Base-by-base conservation (phyloP, 192 early-diverging fungal genomes). In the Entomortierella parvispora region DNA sequence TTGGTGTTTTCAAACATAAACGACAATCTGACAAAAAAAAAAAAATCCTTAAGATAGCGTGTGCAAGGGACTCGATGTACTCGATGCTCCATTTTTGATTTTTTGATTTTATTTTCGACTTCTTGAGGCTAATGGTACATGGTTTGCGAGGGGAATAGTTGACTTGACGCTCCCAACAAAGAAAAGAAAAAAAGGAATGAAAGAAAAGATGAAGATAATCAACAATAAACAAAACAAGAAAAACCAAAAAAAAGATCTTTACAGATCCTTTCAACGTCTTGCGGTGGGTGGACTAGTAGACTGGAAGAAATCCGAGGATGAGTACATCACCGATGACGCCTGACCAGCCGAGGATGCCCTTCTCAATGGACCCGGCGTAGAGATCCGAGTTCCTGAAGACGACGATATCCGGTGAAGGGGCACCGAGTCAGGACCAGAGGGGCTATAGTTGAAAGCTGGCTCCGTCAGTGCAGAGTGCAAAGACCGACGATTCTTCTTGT, bases 371-470 rank as follows among this genome's bases (percentile, higher is more conserved):
- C 26, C 51, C 7, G 14, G 59, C 1, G 28, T 18, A 9, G 28
- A 5, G 28, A n/a, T 10, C 5, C 2, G 29, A 17, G 46, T 1
- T 25, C 18, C 3, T 32, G 4, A 15, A 9, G 3, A 17, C 4
- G 32, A 62, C 7, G 47, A 48, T 23, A 20, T 10, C 18, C 12
- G 15, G 63, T 20, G 11, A 55, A 7, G 9, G 53, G 32, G 2
- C 69, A 46, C n/a, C 55, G 70, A 29, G 63, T 64, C 46, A 64
- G 31, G 12, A 32, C 44, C 48, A 64, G 70, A 0, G 55, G 63
- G 6, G 62, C 70, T 2, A 32, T 10, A 33, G n/a, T 40, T 33
- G 20, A 56, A 33, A 34, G 17, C 11, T 40, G 54, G 54, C 22
- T 3, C 32, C 31, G 7, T 33, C 12, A 18, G 0, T n/a, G 26